A percentile compares a stretch with the other conserved stretches of the same genome.
These are phyloP conservation scores for Daedaleopsis sinensis DNA, from an alignment of 768 basidiomycete species.

Conservation along the genomic window DNA sequence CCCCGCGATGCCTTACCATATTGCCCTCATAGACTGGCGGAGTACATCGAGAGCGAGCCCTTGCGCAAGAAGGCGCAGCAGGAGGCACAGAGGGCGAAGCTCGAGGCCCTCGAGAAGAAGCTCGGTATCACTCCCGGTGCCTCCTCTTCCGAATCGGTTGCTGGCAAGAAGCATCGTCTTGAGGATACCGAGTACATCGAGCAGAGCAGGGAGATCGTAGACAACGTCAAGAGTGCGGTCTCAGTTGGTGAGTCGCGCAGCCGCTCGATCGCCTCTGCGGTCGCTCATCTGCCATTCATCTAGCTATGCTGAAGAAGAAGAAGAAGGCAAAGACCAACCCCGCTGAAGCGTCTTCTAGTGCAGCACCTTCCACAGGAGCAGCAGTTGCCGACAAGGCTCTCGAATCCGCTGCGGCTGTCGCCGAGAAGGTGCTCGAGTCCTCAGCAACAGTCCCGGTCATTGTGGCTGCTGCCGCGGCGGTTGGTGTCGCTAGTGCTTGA, in stretches of 20 bases:
- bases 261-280: conserved; percentile 14
- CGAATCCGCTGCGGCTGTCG: conserved; percentile 15
- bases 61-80: conserved; percentile 76
- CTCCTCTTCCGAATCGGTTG: conserved; percentile 46
- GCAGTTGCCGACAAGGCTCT: conserved; percentile 14
- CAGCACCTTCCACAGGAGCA: conserved; percentile 2
- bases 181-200: conserved; percentile 94
- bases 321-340: conserved; percentile 60
- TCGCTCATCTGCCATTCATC: conserved; percentile 3
- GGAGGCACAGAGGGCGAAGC: conserved; percentile 78
- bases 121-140: conserved; percentile 62
- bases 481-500: conserved; percentile 19
- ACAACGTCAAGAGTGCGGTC: conserved; percentile 90
- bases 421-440: conserved; percentile 27
- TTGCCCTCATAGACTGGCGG: conserved; percentile 61
- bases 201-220: conserved; percentile 88
- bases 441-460: conserved; percentile 23
- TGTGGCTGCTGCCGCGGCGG: conserved; percentile 16
- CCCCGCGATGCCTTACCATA: background rate
- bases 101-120: conserved; percentile 83
- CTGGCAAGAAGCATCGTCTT: conserved; percentile 85
- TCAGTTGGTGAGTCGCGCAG: conserved; percentile 59
- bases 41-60: conserved; percentile 85
- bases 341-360: conserved; percentile 14
- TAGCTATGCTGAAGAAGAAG: conserved; percentile 74